Percentiles rank a stretch among this genome's conserved stretches.
Conservation (phyloP, 768 basidiomycete species). For the Tricholoma sp. region DNA sequence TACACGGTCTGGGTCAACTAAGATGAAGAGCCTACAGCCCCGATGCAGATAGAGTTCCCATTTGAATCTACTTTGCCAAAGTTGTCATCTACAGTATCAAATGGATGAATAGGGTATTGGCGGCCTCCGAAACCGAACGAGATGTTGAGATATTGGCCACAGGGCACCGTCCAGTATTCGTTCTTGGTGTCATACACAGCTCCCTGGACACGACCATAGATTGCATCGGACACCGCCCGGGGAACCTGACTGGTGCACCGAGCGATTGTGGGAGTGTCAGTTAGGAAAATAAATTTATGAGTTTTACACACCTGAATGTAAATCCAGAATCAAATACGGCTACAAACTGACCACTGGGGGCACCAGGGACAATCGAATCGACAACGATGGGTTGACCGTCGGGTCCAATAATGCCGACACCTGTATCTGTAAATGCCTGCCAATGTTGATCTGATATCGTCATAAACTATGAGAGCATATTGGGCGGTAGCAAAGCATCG, state of each 20-base stretch:
- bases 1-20: neutral
- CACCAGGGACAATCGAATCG: constrained; percentile 64
- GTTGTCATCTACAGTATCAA: constrained; percentile 63
- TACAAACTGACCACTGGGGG: constrained; percentile 58
- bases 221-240: constrained; percentile 69
- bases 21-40: constrained; percentile 45
- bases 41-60: constrained; percentile 59
- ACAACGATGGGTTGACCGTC: constrained; percentile 60
- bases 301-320: constrained; percentile 32
- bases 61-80: constrained; percentile 39
- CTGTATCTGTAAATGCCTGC: constrained; percentile 65
- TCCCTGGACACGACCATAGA: constrained; percentile 74
- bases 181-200: constrained; percentile 55
- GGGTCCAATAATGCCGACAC: constrained; percentile 67
- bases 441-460: constrained; percentile 63
- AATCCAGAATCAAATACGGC: constrained; percentile 75
- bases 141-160: constrained; percentile 65
- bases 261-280: neutral
- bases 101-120: constrained; percentile 67
- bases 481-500: neutral
- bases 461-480: neutral
- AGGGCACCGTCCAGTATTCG: constrained; percentile 70
- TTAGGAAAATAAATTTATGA: neutral
- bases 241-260: constrained; percentile 54
- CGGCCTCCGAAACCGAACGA: constrained; percentile 67